phyloP scores from a whole-genome alignment of 2,329 filamentous ascomycete species.

The Penicillium janthinellum region DNA sequence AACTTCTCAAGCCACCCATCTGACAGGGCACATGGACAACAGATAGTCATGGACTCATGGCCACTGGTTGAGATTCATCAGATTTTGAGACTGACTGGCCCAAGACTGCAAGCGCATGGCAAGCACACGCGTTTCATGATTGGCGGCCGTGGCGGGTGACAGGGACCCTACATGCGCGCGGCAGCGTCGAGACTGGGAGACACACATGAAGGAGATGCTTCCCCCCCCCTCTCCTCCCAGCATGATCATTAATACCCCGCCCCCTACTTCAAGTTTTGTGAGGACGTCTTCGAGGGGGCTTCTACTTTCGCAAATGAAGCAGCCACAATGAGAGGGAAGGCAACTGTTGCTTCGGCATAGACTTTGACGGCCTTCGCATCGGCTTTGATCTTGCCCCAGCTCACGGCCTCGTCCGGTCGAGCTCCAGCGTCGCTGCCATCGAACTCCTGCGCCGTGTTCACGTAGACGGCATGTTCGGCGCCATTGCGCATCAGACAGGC shows the following conservation, averaged over 20 bases:
- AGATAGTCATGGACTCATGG: background rate
- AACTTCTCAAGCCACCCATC: background rate
- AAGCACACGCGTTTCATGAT: background rate
- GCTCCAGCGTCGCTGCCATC: slow-evolving; percentile 96
- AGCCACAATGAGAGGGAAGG: slow-evolving; percentile 68
- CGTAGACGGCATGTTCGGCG: slow-evolving; percentile 93
- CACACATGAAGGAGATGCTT: background rate
- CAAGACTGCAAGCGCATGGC: background rate
- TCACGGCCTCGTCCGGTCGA: slow-evolving; percentile 92
- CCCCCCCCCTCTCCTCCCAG: background rate
- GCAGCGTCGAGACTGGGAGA: background rate
- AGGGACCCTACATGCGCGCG: slow-evolving; percentile 13
- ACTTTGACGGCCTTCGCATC: slow-evolving; percentile 87
- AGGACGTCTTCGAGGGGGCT: background rate
- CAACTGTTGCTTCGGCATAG: slow-evolving; percentile 68
- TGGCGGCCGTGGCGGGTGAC: background rate
- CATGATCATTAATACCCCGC: background rate
- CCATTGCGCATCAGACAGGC: slow-evolving; percentile 97
- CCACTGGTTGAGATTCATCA: background rate
- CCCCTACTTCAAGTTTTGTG: background rate
- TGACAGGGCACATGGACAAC: background rate
- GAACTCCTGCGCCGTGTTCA: slow-evolving; percentile 97
- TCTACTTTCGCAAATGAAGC: slow-evolving; percentile 61
- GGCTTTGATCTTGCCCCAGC: slow-evolving; percentile 97
- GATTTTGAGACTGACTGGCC: background rate